Percentiles rank a stretch among this genome's conserved stretches.
These are phyloP conservation scores for Linnemannia schmuckeri DNA, from an alignment of 192 early-diverging fungal species.

Conservation along the genomic window DNA sequence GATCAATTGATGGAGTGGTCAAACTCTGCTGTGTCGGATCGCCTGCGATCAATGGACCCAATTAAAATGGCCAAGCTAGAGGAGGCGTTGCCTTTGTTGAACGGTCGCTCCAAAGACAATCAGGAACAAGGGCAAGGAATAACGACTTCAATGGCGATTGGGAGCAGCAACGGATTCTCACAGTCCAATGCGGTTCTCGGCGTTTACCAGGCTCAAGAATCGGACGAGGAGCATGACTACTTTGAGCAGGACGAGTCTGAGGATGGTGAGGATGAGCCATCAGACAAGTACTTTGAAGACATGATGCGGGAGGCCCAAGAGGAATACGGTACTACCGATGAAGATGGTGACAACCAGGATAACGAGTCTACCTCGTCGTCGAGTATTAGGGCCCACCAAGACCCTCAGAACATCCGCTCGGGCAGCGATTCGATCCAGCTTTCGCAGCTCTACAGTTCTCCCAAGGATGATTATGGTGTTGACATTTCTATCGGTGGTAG, in stretches of 20 bases:
- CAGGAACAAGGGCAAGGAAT: background rate
- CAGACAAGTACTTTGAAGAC: background rate
- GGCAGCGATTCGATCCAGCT: background rate
- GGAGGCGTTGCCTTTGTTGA: background rate
- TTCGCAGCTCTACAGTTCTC: background rate
- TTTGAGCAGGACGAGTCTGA: background rate
- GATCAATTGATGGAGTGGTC: background rate
- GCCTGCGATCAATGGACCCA: background rate
- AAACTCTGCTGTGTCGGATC: background rate
- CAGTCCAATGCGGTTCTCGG: background rate
- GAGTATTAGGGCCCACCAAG: background rate
- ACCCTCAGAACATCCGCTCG: constrained; percentile 11
- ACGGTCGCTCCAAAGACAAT: background rate
- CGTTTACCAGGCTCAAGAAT: background rate
- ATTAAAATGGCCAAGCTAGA: background rate
- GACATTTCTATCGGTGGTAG: background rate
- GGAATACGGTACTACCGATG: background rate
- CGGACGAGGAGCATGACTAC: background rate
- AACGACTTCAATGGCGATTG: background rate
- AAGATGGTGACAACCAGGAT: background rate
- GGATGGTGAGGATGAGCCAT: background rate
- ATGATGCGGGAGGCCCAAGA: constrained; percentile 2
- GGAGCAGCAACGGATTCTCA: background rate
- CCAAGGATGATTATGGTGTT: background rate
- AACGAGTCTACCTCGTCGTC: background rate